Conservation (phyloP, 2,329 filamentous ascomycete genomes). For the Lithohypha guttulata region DNA sequence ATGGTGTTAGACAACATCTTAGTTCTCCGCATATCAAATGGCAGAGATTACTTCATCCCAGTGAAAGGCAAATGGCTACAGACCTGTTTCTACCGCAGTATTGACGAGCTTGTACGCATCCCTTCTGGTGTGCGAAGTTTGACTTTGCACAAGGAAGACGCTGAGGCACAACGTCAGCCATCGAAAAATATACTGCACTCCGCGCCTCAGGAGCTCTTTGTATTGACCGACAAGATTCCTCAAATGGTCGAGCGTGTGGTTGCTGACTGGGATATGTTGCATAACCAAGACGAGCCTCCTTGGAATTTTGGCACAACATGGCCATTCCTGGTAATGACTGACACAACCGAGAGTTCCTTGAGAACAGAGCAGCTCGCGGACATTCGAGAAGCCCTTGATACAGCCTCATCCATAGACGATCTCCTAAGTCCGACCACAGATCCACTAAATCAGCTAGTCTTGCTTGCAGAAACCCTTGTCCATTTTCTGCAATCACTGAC, state of each 20-base stretch:
- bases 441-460: constrained; percentile 60
- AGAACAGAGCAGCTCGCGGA: constrained; percentile 35
- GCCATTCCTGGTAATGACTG: constrained; percentile 45
- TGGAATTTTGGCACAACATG: constrained; percentile 44
- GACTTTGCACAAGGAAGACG: constrained; percentile 28
- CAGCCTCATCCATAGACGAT: constrained; percentile 50
- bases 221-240: constrained; percentile 71
- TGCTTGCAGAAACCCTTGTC: constrained; percentile 59
- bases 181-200: constrained; percentile 43
- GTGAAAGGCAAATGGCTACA: constrained; percentile 68
- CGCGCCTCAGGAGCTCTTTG: constrained; percentile 79
- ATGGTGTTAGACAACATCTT: constrained; percentile 70
- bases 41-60: constrained; percentile 84
- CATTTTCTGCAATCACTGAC: constrained; percentile 63
- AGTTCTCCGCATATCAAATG: constrained; percentile 70
- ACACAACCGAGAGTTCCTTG: constrained; percentile 26
- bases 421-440: constrained; percentile 54
- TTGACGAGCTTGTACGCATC: constrained; percentile 79
- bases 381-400: constrained; percentile 60
- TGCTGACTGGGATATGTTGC: constrained; percentile 53
- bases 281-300: constrained; percentile 34
- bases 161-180: constrained; percentile 21
- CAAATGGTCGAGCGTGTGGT: constrained; percentile 47
- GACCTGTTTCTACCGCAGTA: constrained; percentile 69
- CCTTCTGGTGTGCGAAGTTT: constrained; percentile 62